phyloP scores from a whole-genome alignment of 73 alveolate genomes.

The Paramecium primaurelia region DNA sequence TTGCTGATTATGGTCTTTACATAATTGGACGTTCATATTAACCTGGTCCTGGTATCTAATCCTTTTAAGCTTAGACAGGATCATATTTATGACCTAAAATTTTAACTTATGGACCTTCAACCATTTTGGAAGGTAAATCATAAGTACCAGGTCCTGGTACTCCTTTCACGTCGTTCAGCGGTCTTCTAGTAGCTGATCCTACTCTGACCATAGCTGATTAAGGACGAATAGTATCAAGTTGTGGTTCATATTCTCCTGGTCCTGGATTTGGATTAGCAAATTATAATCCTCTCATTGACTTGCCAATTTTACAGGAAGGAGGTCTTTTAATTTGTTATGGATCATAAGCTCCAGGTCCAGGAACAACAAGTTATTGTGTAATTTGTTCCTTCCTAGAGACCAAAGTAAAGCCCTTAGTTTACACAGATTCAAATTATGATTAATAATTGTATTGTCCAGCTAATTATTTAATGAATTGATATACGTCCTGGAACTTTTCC shows the following conservation, averaged over 20 bases:
- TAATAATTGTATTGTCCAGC: background rate
- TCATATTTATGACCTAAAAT: conserved; percentile 54
- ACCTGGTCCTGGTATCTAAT: conserved; percentile 61
- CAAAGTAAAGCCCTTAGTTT: background rate
- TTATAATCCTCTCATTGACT: background rate
- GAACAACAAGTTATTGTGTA: background rate
- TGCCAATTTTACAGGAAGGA: conserved; percentile 26
- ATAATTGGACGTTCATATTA: background rate
- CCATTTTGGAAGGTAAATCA: conserved; percentile 50
- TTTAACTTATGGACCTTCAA: conserved; percentile 52
- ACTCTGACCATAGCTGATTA: conserved; percentile 33
- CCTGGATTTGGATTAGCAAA: conserved; percentile 40
- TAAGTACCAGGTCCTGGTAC: conserved; percentile 67
- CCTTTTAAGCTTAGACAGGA: conserved; percentile 31
- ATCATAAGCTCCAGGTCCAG: conserved; percentile 53
- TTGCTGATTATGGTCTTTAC: conserved; percentile 43
- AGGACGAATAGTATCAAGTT: background rate
- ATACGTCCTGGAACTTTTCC: conserved; percentile 35
- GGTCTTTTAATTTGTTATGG: conserved; percentile 32
- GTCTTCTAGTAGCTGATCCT: conserved; percentile 38
- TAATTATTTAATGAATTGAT: background rate
- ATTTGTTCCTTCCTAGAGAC: conserved; percentile 9
- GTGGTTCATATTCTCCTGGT: conserved; percentile 57
- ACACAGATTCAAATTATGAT: background rate
- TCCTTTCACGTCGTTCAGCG: background rate